A percentile compares a stretch with the other conserved stretches of the same genome.
phyloP scores from a whole-genome alignment of 805 yeast genomes.

The Pichia thaimueangensis region DNA sequence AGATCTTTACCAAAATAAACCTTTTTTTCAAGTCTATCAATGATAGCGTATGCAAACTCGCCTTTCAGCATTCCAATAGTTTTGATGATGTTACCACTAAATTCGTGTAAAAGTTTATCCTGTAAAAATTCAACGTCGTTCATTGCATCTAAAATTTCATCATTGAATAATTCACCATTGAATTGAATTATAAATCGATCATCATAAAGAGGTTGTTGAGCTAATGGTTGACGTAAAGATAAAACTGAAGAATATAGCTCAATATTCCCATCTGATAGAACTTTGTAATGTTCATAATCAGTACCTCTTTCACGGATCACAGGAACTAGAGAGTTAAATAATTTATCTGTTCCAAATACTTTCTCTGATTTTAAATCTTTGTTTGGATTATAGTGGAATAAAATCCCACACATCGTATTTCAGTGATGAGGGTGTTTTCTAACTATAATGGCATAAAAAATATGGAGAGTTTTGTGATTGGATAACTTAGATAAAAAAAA shows the following conservation, averaged over 20 bases:
- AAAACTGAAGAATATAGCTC: conserved; percentile 65
- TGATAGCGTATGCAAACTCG: conserved; percentile 68
- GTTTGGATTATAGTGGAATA: conserved; percentile 29
- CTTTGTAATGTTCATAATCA: conserved; percentile 38
- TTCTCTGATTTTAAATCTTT: conserved; percentile 12
- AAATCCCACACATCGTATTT: conserved; percentile 66
- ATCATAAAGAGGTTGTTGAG: conserved; percentile 57
- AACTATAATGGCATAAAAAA: no score
- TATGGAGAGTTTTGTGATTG: no score
- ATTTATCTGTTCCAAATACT: conserved; percentile 10
- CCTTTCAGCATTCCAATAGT: conserved; percentile 54
- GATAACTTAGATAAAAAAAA: no score
- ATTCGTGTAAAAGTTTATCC: conserved; percentile 24
- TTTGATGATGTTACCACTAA: conserved; percentile 31
- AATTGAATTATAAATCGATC: conserved; percentile 54
- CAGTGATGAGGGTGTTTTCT: no score
- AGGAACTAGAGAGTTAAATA: conserved; percentile 35
- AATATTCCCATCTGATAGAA: conserved; percentile 15
- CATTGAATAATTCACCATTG: conserved; percentile 85
- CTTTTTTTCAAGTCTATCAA: conserved; percentile 34
- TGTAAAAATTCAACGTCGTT: conserved; percentile 63
- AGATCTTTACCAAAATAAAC: conserved; percentile 80
- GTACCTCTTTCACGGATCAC: conserved; percentile 59
- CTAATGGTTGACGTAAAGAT: conserved; percentile 73
- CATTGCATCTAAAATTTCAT: conserved; percentile 34